These are phyloP conservation scores for Sicyos edulis DNA, from an alignment of 306 rosid genomes.

Conservation along the genomic window DNA sequence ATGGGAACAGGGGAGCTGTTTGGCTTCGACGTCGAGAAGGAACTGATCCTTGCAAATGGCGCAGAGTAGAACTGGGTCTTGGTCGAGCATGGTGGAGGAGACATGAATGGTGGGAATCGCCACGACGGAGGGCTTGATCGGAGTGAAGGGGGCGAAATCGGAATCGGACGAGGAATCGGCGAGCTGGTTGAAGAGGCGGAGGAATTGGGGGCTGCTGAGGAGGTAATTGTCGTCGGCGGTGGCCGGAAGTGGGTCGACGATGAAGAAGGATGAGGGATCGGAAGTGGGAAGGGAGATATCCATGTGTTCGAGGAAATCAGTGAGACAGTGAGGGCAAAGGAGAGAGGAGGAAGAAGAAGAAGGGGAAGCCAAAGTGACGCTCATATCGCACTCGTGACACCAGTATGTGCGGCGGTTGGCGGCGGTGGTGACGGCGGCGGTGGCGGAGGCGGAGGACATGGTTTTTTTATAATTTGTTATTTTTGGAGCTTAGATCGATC, in stretches of 20 bases:
- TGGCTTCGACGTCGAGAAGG: slow-evolving; percentile 35
- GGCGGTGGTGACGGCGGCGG: slow-evolving; percentile 16
- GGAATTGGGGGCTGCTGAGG: slow-evolving; percentile 33
- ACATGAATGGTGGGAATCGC: slow-evolving; percentile 32
- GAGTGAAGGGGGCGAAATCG: slow-evolving; percentile 17
- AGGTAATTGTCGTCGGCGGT: slow-evolving; percentile 24
- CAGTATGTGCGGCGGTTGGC: slow-evolving; percentile 52
- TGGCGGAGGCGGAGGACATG: slow-evolving; percentile 23
- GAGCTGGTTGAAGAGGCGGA: slow-evolving; percentile 38
- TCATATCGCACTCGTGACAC: slow-evolving; percentile 96
- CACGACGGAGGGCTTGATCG: slow-evolving; percentile 28
- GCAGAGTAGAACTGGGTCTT: slow-evolving; percentile 40
- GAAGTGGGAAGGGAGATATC: slow-evolving; percentile 37
- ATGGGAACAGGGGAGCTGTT: slow-evolving; percentile 69
- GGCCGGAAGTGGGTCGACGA: slow-evolving; percentile 20
- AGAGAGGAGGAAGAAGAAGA: slow-evolving; percentile 21
- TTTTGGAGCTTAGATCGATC: not conserved
- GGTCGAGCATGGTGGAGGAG: slow-evolving; percentile 35
- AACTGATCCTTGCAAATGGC: slow-evolving; percentile 67
- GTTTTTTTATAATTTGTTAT: too few species aligned
- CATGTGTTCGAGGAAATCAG: slow-evolving; percentile 74
- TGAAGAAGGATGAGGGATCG: slow-evolving; percentile 31
- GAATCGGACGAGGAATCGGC: slow-evolving; percentile 26
- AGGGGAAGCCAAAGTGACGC: slow-evolving; percentile 43
- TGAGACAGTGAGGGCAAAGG: slow-evolving; percentile 61